phyloP scores from a whole-genome alignment of 2,329 filamentous ascomycete species.

The Colletotrichum filicis region DNA sequence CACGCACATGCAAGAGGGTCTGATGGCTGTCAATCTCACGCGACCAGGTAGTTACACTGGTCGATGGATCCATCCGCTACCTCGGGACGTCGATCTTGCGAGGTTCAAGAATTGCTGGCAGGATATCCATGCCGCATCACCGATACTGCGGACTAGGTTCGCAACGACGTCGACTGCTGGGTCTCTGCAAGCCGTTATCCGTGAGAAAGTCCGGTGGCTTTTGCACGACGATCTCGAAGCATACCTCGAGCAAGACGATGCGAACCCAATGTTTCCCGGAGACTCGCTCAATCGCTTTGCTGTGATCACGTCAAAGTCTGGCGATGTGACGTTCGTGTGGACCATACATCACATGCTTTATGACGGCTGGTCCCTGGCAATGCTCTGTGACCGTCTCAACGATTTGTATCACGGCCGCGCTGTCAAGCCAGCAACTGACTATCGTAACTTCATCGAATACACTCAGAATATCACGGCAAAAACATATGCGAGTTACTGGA shows the following conservation, averaged over 20 bases:
- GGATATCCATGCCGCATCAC: slow-evolving; percentile 26
- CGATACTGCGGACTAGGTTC: slow-evolving; percentile 39
- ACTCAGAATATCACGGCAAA: not conserved
- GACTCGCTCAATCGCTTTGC: slow-evolving; percentile 37
- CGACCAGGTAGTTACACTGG: slow-evolving; percentile 37
- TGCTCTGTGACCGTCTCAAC: slow-evolving; percentile 13
- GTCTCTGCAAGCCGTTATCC: slow-evolving; percentile 62
- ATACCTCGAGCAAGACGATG: slow-evolving; percentile 17
- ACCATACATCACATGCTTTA: slow-evolving; percentile 35
- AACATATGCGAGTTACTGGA: not conserved
- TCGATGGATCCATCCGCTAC: slow-evolving; percentile 31
- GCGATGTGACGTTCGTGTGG: slow-evolving; percentile 33
- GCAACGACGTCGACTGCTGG: slow-evolving; percentile 22
- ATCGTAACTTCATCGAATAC: slow-evolving; percentile 18
- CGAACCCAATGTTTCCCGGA: slow-evolving; percentile 37
- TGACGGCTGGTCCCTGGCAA: slow-evolving; percentile 25
- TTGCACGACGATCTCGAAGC: slow-evolving; percentile 14
- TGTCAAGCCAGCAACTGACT: not conserved
- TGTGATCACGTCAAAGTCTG: slow-evolving; percentile 14
- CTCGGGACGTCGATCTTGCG: slow-evolving; percentile 15
- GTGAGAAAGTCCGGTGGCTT: not conserved
- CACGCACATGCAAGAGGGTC: slow-evolving; percentile 38
- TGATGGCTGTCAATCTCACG: slow-evolving; percentile 39
- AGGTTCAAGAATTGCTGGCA: slow-evolving; percentile 38
- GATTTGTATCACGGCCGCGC: not conserved